phyloP scores from a whole-genome alignment of 1,139 yeast genomes.

The Groenewaldozyma sp. region DNA sequence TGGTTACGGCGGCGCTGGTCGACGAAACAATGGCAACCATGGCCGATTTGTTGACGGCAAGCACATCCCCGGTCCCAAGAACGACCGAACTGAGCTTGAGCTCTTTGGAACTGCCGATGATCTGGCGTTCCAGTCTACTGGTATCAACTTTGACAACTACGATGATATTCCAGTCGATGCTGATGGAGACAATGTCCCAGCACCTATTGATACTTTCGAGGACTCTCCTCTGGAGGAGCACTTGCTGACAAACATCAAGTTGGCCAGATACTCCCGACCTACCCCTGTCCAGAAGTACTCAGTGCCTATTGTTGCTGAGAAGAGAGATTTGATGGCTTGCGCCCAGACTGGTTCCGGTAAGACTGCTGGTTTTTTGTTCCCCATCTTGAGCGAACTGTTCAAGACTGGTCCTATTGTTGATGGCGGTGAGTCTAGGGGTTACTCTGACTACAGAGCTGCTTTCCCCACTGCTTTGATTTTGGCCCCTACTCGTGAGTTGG shows the following conservation, averaged over 20 bases:
- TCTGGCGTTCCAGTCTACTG: constrained; percentile 76
- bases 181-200: constrained; percentile 91
- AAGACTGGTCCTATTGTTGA: constrained; percentile 59
- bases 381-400: constrained; percentile 88
- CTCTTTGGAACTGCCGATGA: constrained; percentile 86
- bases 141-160: constrained; percentile 96
- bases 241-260: constrained; percentile 74
- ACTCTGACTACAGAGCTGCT: constrained; percentile 58
- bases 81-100: constrained; percentile 64
- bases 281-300: constrained; percentile 99
- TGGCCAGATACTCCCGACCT: constrained; percentile 89
- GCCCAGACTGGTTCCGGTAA: constrained; percentile 99
- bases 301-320: constrained; percentile 89
- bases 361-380: constrained; percentile 99
- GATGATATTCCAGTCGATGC: constrained; percentile 99
- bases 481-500: constrained; percentile 99
- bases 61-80: constrained; percentile 74
- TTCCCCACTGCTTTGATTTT: constrained; percentile 89
- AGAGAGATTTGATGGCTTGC: constrained; percentile 99
- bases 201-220: constrained; percentile 79
- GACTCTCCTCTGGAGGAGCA: constrained; percentile 87
- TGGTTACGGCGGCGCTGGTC: constrained; percentile 29
- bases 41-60: constrained; percentile 70
- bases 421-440: neutral
- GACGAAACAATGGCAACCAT: constrained; percentile 29